Evolutionary conservation across 768 basidiomycete species (phyloP).

Genomic region (Lentinus brumalis): DNA sequence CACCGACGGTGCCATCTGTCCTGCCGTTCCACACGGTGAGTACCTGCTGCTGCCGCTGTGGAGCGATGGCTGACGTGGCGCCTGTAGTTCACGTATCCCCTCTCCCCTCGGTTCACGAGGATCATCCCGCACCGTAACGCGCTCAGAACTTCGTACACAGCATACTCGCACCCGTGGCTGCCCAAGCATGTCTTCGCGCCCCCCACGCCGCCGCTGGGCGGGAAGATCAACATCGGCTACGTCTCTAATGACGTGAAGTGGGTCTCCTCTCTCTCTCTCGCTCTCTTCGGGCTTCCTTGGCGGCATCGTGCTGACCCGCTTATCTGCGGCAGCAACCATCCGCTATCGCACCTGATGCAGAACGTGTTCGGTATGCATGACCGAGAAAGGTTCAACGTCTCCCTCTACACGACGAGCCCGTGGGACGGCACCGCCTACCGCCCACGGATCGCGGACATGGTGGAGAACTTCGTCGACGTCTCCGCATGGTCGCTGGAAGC

Average conservation of each 20-base stretch:
- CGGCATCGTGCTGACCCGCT: not conserved
- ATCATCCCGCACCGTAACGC: conserved; percentile 51
- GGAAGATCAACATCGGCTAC: conserved; percentile 49
- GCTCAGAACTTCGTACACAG: conserved; percentile 45
- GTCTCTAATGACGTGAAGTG: conserved; percentile 51
- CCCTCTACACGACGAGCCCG: conserved; percentile 51
- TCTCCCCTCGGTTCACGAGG: conserved; percentile 43
- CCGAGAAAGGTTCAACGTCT: conserved; percentile 40
- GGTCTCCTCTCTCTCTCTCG: conserved; percentile 9
- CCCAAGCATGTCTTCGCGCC: conserved; percentile 43
- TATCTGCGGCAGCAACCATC: conserved; percentile 43
- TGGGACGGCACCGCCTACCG: conserved; percentile 48
- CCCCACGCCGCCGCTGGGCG: conserved; percentile 41
- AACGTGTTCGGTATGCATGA: conserved; percentile 50
- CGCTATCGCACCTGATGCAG: conserved; percentile 54
- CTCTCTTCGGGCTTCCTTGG: not conserved
- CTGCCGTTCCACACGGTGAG: conserved; percentile 53
- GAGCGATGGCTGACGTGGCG: not conserved
- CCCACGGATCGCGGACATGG: conserved; percentile 42
- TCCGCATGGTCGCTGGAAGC: conserved; percentile 38
- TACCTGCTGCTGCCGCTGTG: not conserved
- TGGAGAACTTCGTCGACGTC: conserved; percentile 44
- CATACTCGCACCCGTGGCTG: conserved; percentile 43
- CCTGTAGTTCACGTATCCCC: conserved; percentile 47
- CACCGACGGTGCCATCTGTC: conserved; percentile 41